Conservation (phyloP, 352 stramenopile species). For the Pythium apleroticum region DNA sequence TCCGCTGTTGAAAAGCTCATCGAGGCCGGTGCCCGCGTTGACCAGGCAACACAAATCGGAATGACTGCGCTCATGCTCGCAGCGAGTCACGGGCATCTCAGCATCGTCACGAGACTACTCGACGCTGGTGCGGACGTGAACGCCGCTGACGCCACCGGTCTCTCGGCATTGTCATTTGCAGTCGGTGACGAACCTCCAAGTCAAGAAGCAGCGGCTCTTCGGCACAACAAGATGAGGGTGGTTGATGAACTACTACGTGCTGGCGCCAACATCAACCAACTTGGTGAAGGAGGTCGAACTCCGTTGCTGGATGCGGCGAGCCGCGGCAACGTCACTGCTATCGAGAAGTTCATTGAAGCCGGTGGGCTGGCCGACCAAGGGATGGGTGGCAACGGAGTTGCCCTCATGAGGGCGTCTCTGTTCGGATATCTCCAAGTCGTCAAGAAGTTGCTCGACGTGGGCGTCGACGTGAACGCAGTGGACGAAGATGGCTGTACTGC, state of each 20-base stretch:
- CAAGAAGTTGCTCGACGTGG: not conserved
- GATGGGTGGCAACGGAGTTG: not conserved
- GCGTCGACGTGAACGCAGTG: not conserved
- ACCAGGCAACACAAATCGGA: not conserved
- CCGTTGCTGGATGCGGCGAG: not conserved
- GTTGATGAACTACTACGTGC: not conserved
- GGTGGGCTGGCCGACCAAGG: not conserved
- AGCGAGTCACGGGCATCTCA: not conserved
- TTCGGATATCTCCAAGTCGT: not conserved
- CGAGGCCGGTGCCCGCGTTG: not conserved
- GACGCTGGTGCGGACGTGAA: not conserved
- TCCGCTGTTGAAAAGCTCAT: not conserved
- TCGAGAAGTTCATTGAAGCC: not conserved
- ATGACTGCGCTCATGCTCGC: not conserved
- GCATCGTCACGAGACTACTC: not conserved
- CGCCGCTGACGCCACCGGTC: no score
- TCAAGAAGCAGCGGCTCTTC: no score
- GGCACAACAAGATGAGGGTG: not conserved
- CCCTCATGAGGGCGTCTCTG: not conserved
- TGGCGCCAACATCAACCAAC: not conserved
- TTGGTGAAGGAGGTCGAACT: not conserved
- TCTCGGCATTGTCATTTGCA: not conserved
- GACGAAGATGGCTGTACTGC: not conserved
- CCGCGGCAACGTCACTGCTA: not conserved
- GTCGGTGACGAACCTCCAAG: not conserved